Percentiles rank a stretch among this genome's conserved stretches.
phyloP scores from a whole-genome alignment of 192 early-diverging fungal genomes.

The Endogone sp. region DNA sequence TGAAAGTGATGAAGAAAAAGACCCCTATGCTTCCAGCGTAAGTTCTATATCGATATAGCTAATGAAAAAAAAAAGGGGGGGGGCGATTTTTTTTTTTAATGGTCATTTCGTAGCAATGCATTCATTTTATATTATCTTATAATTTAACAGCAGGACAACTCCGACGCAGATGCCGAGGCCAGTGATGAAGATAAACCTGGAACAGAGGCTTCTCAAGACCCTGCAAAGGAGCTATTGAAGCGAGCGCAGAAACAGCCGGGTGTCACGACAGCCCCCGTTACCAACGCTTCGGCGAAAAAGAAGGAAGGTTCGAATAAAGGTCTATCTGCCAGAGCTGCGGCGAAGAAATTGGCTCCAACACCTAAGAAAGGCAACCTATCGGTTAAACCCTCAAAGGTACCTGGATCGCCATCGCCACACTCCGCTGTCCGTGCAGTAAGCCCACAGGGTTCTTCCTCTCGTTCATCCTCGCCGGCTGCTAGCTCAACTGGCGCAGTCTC shows the following conservation, averaged over 20 bases:
- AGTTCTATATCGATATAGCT: too few relatives aligned
- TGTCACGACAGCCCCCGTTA: background rate
- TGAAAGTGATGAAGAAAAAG: conserved; percentile 54
- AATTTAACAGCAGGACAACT: background rate
- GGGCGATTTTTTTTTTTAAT: too few relatives aligned
- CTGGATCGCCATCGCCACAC: conserved; percentile 8
- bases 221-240: background rate
- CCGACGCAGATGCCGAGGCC: background rate
- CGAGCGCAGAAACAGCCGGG: background rate
- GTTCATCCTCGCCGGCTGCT: conserved; percentile 1
- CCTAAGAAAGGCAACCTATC: conserved; percentile 18
- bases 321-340: background rate
- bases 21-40: conserved; percentile 53
- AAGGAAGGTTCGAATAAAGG: conserved; percentile 19
- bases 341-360: conserved; percentile 14
- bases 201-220: background rate
- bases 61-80: too few relatives aligned
- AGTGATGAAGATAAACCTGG: conserved; percentile 16
- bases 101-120: too few relatives aligned
- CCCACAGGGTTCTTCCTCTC: background rate
- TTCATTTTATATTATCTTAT: background rate
- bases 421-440: conserved; percentile 21
- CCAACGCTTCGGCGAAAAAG: background rate
- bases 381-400: background rate
- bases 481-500: conserved; percentile 3